phyloP scores from a whole-genome alignment of 192 early-diverging fungal genomes.

The Irineochytrium annulatum region DNA sequence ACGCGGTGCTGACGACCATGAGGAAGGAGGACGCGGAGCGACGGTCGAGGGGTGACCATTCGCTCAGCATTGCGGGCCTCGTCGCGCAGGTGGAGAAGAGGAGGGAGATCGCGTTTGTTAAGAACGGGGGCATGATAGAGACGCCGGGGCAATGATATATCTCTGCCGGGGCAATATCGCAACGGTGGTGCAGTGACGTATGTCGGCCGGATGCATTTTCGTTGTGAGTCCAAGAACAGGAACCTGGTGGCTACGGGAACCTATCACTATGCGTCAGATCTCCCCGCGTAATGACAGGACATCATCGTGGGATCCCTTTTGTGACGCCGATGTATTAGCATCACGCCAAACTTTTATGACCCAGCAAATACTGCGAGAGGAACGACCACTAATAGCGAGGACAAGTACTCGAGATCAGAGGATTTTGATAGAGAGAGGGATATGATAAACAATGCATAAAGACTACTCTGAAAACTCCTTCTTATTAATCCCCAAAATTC shows the following conservation, averaged over 20 bases:
- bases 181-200: no score
- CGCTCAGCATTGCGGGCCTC: no score
- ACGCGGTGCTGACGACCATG: conserved; percentile 50
- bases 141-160: no score
- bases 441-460: background rate
- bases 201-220: no score
- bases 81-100: no score
- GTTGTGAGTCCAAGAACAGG: no score
- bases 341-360: conserved; percentile 50
- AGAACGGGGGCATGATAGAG: no score
- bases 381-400: background rate
- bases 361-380: conserved; percentile 23
- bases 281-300: no score
- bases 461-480: background rate
- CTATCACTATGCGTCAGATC: no score
- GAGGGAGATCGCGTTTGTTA: no score
- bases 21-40: conserved; percentile 18
- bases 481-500: conserved; percentile 91
- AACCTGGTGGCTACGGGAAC: no score
- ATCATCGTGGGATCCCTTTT: conserved; percentile 61
- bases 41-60: conserved; percentile 57
- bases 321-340: conserved; percentile 50
- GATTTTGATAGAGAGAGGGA: background rate
- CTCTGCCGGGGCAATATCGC: no score
- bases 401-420: background rate